Base-by-base conservation (phyloP, 495 filamentous ascomycete species). In the Penicillium argentinense region DNA sequence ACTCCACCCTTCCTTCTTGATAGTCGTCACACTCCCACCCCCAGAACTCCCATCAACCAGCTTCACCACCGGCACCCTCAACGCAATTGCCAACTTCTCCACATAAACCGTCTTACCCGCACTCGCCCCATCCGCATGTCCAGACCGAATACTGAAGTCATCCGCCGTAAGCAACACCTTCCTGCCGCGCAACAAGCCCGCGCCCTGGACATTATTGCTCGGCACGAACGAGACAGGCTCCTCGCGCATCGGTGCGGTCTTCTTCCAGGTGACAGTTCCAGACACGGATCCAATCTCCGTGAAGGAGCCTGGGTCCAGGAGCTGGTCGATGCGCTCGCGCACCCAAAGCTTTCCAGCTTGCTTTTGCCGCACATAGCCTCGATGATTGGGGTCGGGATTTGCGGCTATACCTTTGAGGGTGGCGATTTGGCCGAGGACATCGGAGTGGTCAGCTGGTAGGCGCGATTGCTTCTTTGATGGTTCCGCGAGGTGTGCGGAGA, bases 301-400 rank as follows among this genome's bases (percentile, higher is more conserved):
- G 37, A 83, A 81, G 26, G 61, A 76, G 17, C 67, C 69, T 14
- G 56, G 56, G 47, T 85, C 80, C 7, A 85, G 68, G 3, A 84
- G 69, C 12, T 68, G 54, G 9, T 80, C 69, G 13, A 85, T 74
- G 1, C 80, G 71, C 45, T 85, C 80, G 11, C 80, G 74, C 0
- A 83, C 80, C 80, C 80, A 84, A n/a, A 85, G 68, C 56, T 84
- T 85, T 3, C 81, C 81, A 2, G 79, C 75, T 67, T 80, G 68
- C 41, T 82, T 82, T 57, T 85, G 80, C 1, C 79, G 72, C 11
- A 78, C 50, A 41, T 83, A 84, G 12, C 80, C 80, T 39, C 75
- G 68, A 48, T 76, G 73, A 16, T 64, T 73, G 2, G 66, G 57
- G 37, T 82, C 71, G 8, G 80, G 79, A 0, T 69, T 82, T 26